phyloP scores from a whole-genome alignment of 2,329 filamentous ascomycete genomes.

The Pyrenophora tritici-repentis region DNA sequence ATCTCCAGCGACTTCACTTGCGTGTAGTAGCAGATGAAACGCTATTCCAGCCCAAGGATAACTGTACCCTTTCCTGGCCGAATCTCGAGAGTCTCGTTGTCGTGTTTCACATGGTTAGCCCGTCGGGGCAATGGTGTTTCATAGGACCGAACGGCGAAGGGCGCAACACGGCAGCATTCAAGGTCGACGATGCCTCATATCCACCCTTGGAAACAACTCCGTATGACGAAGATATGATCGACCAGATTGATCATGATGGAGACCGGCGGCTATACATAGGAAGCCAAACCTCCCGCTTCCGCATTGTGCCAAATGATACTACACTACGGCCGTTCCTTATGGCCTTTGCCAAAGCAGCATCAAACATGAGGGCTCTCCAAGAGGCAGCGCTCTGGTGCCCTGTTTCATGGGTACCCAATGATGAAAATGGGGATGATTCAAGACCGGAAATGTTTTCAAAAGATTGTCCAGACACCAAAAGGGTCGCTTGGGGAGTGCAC shows the following conservation, averaged over 20 bases:
- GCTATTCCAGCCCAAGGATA: conserved; percentile 20
- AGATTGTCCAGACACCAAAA: too few relatives aligned
- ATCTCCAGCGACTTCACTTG: conserved; percentile 15
- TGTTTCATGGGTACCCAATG: conserved; percentile 3
- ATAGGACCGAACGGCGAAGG: conserved; percentile 19
- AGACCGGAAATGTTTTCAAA: background rate
- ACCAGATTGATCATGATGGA: background rate
- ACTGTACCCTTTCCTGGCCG: conserved; percentile 17
- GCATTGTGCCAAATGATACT: conserved; percentile 15
- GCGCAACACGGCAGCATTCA: background rate
- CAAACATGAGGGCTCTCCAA: conserved; percentile 16
- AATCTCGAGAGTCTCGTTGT: conserved; percentile 21
- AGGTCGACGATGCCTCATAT: conserved; percentile 10
- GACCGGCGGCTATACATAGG: background rate
- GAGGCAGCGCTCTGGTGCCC: conserved; percentile 16
- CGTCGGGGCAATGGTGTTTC: conserved; percentile 26
- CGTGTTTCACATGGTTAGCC: conserved; percentile 16
- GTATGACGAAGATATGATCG: conserved; percentile 6
- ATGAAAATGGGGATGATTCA: background rate
- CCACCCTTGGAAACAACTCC: conserved; percentile 16
- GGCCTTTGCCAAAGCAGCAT: conserved; percentile 22
- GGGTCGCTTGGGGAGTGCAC: too few relatives aligned
- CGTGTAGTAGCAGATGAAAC: conserved; percentile 16
- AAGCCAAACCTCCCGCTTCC: conserved; percentile 1
- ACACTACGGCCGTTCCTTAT: conserved; percentile 15